Evolutionary conservation across 768 basidiomycete genomes (phyloP).

Genomic region (Leucosporidium creatinivorum): DNA sequence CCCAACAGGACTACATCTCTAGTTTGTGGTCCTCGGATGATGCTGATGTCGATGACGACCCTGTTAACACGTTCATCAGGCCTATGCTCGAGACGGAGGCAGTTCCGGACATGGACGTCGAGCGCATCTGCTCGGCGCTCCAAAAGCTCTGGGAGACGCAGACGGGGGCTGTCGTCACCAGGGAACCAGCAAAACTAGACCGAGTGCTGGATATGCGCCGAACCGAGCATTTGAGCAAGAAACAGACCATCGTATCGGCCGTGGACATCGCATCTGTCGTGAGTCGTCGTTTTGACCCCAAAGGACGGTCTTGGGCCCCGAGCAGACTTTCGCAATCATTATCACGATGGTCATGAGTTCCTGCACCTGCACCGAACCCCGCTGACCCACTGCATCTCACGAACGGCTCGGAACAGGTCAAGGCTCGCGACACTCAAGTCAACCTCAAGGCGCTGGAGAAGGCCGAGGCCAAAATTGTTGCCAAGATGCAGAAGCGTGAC

Average conservation of each 20-base stretch:
- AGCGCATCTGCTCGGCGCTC: constrained; percentile 24
- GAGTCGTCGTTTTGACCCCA: background rate
- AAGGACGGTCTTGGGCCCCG: background rate
- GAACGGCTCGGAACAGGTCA: constrained; percentile 16
- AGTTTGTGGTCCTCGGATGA: background rate
- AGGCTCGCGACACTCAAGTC: constrained; percentile 86
- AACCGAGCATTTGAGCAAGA: constrained; percentile 24
- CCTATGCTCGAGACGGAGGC: constrained; percentile 29
- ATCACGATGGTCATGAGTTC: no score
- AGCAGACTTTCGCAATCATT: no score
- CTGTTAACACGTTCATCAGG: constrained; percentile 24
- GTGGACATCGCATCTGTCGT: constrained; percentile 34
- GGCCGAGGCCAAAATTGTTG: constrained; percentile 94
- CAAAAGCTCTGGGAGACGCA: constrained; percentile 18
- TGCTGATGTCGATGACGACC: constrained; percentile 21
- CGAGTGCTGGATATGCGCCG: constrained; percentile 29
- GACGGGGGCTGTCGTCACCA: constrained; percentile 5
- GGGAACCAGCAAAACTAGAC: constrained; percentile 25
- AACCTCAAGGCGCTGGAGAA: constrained; percentile 95
- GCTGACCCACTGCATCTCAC: background rate
- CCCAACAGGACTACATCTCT: background rate
- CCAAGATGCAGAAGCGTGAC: constrained; percentile 95
- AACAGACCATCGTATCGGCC: constrained; percentile 27
- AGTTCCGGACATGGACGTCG: constrained; percentile 13
- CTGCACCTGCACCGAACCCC: background rate